Percentiles rank a stretch among this genome's conserved stretches.
phyloP scores from a whole-genome alignment of 148 eudicot genomes.

The Rhododendron mucronatum region DNA sequence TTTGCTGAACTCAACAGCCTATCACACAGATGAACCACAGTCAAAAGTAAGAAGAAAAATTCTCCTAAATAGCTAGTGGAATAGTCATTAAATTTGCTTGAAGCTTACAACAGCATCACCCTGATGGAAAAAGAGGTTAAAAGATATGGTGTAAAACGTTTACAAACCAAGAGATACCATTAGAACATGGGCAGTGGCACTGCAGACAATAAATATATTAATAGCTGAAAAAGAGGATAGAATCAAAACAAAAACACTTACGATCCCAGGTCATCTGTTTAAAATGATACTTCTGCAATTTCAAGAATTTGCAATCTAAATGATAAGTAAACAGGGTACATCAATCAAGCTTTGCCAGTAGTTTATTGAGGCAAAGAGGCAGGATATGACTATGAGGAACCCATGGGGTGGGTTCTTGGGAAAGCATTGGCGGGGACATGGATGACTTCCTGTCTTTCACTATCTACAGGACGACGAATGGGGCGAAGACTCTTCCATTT shows the following conservation, averaged over 20 bases:
- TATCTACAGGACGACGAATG: background rate
- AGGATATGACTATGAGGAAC: background rate
- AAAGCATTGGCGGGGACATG: background rate
- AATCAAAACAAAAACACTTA: background rate
- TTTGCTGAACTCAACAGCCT: conserved; percentile 96
- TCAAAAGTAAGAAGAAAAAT: background rate
- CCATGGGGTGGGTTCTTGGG: background rate
- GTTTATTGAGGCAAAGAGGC: background rate
- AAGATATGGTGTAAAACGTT: background rate
- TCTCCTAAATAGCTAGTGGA: background rate
- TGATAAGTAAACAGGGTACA: background rate
- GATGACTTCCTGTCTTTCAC: background rate
- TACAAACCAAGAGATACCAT: background rate
- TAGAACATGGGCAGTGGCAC: background rate
- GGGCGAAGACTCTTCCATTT: background rate
- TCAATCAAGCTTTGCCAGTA: background rate
- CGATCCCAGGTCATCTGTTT: background rate
- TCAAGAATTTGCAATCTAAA: background rate
- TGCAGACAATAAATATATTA: background rate
- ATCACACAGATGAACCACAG: conserved; percentile 9
- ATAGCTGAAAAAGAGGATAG: background rate
- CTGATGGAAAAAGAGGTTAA: background rate
- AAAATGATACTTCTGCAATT: background rate
- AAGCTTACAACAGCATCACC: background rate
- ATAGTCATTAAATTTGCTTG: background rate